A percentile compares a stretch with the other conserved stretches of the same genome.
Evolutionary conservation across 805 yeast species (phyloP).

Genomic region (Candida khao-thaluensis): DNA sequence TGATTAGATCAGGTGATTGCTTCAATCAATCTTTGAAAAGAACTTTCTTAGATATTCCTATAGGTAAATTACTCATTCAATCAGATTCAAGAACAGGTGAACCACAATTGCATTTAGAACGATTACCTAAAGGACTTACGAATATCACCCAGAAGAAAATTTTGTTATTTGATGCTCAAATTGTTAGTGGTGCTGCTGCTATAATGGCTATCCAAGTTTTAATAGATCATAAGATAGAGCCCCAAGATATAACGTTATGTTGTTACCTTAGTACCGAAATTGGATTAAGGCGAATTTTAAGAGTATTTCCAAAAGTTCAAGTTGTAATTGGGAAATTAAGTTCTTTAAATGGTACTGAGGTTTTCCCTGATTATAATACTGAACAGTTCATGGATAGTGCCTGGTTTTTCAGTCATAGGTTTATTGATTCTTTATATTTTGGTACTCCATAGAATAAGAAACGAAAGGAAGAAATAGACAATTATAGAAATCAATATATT

Average conservation of each 20-base stretch:
- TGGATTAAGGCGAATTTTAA: conserved; percentile 69
- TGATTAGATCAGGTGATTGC: conserved; percentile 91
- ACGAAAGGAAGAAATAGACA: no score
- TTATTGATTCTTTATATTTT: conserved; percentile 73
- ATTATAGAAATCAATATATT: no score
- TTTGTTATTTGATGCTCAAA: conserved; percentile 79
- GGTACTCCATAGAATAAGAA: conserved; percentile 47
- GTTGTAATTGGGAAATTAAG: conserved; percentile 71
- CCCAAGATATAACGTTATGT: conserved; percentile 63
- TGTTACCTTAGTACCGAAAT: conserved; percentile 74
- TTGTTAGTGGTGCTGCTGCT: conserved; percentile 89
- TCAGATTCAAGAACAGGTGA: conserved; percentile 89
- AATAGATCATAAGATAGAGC: conserved; percentile 71
- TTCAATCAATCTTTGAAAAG: conserved; percentile 76
- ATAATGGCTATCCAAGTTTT: conserved; percentile 92
- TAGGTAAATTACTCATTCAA: conserved; percentile 85
- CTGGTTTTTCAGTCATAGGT: conserved; percentile 65
- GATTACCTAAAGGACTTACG: conserved; percentile 50
- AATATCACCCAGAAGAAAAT: conserved; percentile 39
- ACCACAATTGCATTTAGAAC: conserved; percentile 85
- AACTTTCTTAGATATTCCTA: conserved; percentile 70
- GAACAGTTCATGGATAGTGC: conserved; percentile 48
- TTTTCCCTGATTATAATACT: conserved; percentile 24
- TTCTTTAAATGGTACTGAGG: conserved; percentile 26
- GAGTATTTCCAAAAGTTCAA: conserved; percentile 70